These are phyloP conservation scores for Lepidium didymum DNA, from an alignment of 345 rosid species.

Conservation along the genomic window DNA sequence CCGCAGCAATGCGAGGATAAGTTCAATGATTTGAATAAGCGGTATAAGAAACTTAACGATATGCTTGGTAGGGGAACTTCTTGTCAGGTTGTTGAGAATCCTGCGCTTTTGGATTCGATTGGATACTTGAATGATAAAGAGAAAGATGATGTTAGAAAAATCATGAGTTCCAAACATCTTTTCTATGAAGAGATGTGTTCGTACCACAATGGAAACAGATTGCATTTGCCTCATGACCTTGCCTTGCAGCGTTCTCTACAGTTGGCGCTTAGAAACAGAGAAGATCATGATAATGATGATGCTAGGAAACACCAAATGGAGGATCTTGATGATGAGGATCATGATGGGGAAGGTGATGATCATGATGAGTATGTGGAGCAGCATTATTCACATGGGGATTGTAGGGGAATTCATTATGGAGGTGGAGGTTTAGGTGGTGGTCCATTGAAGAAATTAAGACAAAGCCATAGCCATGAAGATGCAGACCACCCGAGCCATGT, in stretches of 20 bases:
- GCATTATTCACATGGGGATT: slow-evolving; percentile 37
- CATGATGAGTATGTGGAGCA: slow-evolving; percentile 65
- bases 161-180: slow-evolving; percentile 81
- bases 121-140: slow-evolving; percentile 63
- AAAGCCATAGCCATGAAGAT: slow-evolving; percentile 45
- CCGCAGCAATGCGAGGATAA: slow-evolving; percentile 98
- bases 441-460: slow-evolving; percentile 58
- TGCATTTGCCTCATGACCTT: slow-evolving; percentile 87
- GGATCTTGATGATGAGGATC: slow-evolving; percentile 77
- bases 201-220: slow-evolving; percentile 71
- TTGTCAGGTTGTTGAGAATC: slow-evolving; percentile 90
- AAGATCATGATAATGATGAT: slow-evolving; percentile 64
- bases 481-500: slow-evolving; percentile 35
- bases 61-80: slow-evolving; percentile 92
- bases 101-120: slow-evolving; percentile 64
- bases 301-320: slow-evolving; percentile 46
- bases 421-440: slow-evolving; percentile 31
- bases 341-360: slow-evolving; percentile 61
- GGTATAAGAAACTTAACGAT: slow-evolving; percentile 90
- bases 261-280: slow-evolving; percentile 67
- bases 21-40: slow-evolving; percentile 84
- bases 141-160: slow-evolving; percentile 80
- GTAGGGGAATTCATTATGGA: slow-evolving; percentile 33
- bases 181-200: slow-evolving; percentile 99
- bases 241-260: slow-evolving; percentile 73